Evolutionary conservation across 1,284 basidiomycete genomes (phyloP).

Genomic region (Exobasidium cylindrosporum): DNA sequence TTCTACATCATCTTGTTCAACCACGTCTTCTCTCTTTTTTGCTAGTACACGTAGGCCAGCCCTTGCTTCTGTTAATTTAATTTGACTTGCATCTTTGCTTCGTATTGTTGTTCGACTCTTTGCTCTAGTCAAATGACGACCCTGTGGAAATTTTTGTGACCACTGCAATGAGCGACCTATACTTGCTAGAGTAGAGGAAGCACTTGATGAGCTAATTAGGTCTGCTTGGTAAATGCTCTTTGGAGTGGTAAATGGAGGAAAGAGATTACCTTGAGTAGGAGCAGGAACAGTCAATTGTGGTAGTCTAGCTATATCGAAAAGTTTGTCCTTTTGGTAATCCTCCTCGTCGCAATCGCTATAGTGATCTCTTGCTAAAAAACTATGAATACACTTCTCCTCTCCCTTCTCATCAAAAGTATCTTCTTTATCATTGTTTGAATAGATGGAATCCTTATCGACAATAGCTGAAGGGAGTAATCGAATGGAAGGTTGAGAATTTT

Average conservation of each 20-base stretch:
- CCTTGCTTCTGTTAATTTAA: constrained; percentile 4
- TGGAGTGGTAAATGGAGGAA: background rate
- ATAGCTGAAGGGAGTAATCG: too few species aligned
- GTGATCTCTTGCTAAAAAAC: too few species aligned
- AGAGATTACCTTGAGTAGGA: background rate
- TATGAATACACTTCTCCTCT: too few species aligned
- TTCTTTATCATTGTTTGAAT: too few species aligned
- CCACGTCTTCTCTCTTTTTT: constrained; percentile 13
- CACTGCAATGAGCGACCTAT: constrained; percentile 17
- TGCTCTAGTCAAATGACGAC: constrained; percentile 15
- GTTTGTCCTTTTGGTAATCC: too few species aligned
- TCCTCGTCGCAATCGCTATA: too few species aligned
- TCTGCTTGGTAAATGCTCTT: background rate
- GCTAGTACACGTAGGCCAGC: constrained; percentile 12
- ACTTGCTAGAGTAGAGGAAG: constrained; percentile 12
- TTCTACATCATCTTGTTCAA: constrained; percentile 7
- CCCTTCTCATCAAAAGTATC: too few species aligned
- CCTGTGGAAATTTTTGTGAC: constrained; percentile 21
- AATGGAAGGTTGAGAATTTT: too few species aligned
- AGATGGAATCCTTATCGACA: too few species aligned
- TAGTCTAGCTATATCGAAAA: too few species aligned
- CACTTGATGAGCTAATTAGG: constrained; percentile 6
- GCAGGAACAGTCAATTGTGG: background rate
- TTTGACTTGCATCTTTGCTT: constrained; percentile 12
- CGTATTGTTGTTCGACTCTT: background rate